Evolutionary conservation across 2,329 filamentous ascomycete genomes (phyloP).

Genomic region (Penicillium glabrum): DNA sequence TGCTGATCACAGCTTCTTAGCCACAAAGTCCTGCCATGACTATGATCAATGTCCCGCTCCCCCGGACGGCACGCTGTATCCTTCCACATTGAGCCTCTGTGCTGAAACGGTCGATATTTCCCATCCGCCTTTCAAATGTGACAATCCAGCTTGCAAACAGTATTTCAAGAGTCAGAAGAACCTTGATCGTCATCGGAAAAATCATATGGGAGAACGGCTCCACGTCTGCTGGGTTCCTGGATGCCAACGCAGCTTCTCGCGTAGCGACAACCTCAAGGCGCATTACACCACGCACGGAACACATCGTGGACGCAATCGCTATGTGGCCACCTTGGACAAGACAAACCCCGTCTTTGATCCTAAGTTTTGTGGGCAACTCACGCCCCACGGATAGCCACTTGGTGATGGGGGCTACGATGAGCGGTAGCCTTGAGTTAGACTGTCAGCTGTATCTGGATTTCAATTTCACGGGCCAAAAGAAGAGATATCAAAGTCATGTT

Average conservation of each 20-base stretch:
- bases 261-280: neutral
- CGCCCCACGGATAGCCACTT: neutral
- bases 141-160: neutral
- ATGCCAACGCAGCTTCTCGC: neutral
- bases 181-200: neutral
- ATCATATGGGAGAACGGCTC: neutral
- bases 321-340: neutral
- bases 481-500: neutral
- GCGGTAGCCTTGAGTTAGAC: too few relatives aligned
- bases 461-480: neutral
- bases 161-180: neutral
- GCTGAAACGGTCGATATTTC: neutral
- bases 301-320: constrained; percentile 1
- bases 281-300: neutral
- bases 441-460: too few relatives aligned
- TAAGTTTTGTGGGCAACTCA: neutral
- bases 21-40: neutral
- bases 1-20: neutral
- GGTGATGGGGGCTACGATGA: neutral
- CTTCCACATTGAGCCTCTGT: neutral
- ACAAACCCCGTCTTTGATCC: neutral
- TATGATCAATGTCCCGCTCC: neutral
- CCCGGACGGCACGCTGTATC: neutral
- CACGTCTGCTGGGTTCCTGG: neutral
- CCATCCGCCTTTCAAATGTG: neutral